Percentiles rank a stretch among this genome's conserved stretches.
Evolutionary conservation across 148 eudicot species (phyloP).

Genomic region (Fagopyrum esculentum): DNA sequence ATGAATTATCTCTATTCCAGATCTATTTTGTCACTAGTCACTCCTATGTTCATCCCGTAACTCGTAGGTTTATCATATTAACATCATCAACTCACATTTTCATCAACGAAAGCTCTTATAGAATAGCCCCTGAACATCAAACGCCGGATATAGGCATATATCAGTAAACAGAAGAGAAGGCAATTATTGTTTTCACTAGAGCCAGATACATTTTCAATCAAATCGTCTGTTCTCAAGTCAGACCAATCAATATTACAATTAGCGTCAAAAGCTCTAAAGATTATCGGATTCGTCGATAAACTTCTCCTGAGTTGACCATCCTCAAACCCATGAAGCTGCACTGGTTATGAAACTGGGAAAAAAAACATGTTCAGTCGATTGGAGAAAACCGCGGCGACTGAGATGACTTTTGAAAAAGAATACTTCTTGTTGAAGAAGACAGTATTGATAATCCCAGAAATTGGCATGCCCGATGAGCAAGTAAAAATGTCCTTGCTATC

Average conservation of each 20-base stretch:
- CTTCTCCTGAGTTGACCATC: not conserved
- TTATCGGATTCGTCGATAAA: not conserved
- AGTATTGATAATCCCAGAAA: not conserved
- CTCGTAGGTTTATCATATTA: not conserved
- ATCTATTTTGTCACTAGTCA: not conserved
- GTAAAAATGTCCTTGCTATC: constrained; percentile 2
- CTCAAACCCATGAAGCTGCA: not conserved
- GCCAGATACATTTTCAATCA: not conserved
- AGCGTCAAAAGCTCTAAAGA: not conserved
- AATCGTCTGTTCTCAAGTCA: not conserved
- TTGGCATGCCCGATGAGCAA: not conserved
- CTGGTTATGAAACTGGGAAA: not conserved
- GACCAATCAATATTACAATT: not conserved
- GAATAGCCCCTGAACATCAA: too few species aligned
- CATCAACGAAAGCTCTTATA: too few species aligned
- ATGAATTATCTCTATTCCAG: not conserved
- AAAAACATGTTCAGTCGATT: not conserved
- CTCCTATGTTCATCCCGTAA: not conserved
- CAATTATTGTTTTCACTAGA: not conserved
- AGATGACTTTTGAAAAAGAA: not conserved
- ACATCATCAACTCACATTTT: too few species aligned
- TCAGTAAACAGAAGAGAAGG: not conserved
- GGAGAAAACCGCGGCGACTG: not conserved
- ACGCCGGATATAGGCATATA: too few species aligned
- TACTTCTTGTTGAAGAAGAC: not conserved